Base-by-base conservation (phyloP, 768 basidiomycete genomes). In the Rhizopogon sp. region DNA sequence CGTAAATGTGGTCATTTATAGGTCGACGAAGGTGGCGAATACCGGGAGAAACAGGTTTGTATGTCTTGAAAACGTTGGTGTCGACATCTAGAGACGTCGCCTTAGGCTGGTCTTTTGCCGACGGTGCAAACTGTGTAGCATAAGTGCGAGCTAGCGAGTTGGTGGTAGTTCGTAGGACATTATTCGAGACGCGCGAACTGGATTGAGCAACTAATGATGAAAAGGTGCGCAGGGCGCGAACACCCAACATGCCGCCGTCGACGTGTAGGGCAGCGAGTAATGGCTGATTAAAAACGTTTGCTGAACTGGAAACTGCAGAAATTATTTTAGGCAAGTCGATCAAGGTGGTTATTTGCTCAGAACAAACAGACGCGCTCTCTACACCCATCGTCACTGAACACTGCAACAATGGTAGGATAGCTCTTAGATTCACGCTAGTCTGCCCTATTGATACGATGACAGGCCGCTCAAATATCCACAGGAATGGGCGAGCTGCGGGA, bases 11-110 rank as follows among this genome's bases (percentile, higher is more conserved):
- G 4, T 79, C 78, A 60, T 89, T 87, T 50, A 92, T 73, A 3
- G 92, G 90, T n/a, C 88, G 83, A 33, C 82, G 80, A 43, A 95
- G 81, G 68, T 97, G 93, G 39, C 96, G 92, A 37, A 93, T 79
- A 60, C 87, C 83, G 1, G 93, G 93, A 0, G 90, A 84, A 54
- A 93, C 76, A 62, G 93, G 93, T 65, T 94, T 93, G 75, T 90
- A 95, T 20, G 86, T 92, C 73, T 94, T 94, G 79, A 85, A 93
- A 53, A 86, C 74, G 43, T 73, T 74, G 25, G 78, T 71, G 46
- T 44, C 77, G 76, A 52, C 84, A 77, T 58, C 52, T 45, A 71
- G 65, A 42, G 69, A 70, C 2, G 68, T 68, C 16, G 65, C 58
- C 47, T 68, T 69, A 39, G 68, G 61, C 25, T 75, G 68, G 25